Conservation (phyloP, 31 red algal species). For the Odonthalia washingtoniensis region DNA sequence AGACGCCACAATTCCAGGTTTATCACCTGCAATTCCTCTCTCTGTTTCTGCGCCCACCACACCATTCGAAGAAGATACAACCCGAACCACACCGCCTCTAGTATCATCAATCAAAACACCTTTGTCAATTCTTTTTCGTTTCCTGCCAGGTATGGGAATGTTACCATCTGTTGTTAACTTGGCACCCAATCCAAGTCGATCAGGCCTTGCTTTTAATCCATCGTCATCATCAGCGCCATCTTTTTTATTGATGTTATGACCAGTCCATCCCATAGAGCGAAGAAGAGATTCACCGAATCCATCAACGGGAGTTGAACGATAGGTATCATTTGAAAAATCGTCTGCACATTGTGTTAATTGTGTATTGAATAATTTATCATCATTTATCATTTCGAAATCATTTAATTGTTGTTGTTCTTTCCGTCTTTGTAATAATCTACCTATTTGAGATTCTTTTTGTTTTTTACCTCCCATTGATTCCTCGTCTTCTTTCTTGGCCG, state of each 20-base stretch:
- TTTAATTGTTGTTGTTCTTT: background rate
- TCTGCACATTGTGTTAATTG: constrained; percentile 52
- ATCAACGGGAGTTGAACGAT: constrained; percentile 48
- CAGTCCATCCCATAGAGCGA: constrained; percentile 59
- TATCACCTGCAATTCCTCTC: no score
- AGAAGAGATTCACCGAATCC: constrained; percentile 63
- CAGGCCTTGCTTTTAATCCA: constrained; percentile 26
- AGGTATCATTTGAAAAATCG: constrained; percentile 2
- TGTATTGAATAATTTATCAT: constrained; percentile 38
- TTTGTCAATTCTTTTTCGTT: background rate
- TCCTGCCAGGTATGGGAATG: background rate
- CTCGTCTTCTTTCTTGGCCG: no score
- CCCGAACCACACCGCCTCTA: no score
- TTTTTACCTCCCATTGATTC: no score
- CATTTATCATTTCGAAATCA: background rate
- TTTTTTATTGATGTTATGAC: no score
- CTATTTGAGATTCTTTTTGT: background rate
- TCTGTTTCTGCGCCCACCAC: no score
- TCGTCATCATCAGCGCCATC: background rate
- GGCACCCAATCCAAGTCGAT: constrained; percentile 56
- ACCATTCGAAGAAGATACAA: no score
- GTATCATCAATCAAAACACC: no score
- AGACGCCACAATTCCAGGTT: no score
- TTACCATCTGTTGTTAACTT: background rate
- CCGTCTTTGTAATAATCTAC: background rate